These are phyloP conservation scores for Penicillium rolfsii DNA, from an alignment of 2,329 filamentous ascomycete species.

Conservation along the genomic window DNA sequence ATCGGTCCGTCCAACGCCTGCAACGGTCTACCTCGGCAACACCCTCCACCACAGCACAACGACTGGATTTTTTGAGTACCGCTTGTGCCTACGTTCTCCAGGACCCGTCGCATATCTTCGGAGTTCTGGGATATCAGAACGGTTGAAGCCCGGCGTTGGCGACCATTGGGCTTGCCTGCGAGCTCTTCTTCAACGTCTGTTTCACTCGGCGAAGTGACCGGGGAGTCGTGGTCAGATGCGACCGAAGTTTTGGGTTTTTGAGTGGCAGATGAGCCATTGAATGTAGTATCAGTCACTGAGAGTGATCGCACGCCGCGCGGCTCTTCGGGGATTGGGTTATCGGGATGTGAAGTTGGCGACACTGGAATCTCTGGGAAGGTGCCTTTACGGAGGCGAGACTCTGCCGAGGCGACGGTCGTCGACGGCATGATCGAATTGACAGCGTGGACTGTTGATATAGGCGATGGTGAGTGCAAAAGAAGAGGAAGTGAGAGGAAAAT, in stretches of 20 bases:
- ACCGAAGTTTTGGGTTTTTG: conserved; percentile 40
- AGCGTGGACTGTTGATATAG: conserved; percentile 36
- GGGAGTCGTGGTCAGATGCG: conserved; percentile 46
- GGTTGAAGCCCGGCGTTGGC: conserved; percentile 51
- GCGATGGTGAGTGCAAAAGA: background rate
- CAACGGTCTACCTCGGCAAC: conserved; percentile 63
- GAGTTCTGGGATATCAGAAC: conserved; percentile 60
- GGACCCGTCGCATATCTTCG: conserved; percentile 60
- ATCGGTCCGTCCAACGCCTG: conserved; percentile 47
- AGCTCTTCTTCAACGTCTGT: conserved; percentile 40
- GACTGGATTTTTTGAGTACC: conserved; percentile 65
- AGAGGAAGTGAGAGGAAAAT: background rate
- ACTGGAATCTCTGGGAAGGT: conserved; percentile 39
- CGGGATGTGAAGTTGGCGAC: conserved; percentile 50
- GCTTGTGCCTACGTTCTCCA: conserved; percentile 56
- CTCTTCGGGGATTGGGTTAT: conserved; percentile 54
- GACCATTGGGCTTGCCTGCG: conserved; percentile 28
- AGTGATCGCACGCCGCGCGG: conserved; percentile 44
- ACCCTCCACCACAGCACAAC: conserved; percentile 67
- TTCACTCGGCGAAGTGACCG: conserved; percentile 46
- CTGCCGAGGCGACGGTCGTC: conserved; percentile 30
- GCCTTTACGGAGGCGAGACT: conserved; percentile 27
- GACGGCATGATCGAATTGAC: conserved; percentile 33
- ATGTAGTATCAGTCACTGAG: conserved; percentile 39
- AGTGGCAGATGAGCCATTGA: conserved; percentile 35